Evolutionary conservation across 768 basidiomycete species (phyloP).

Genomic region (Gelatoporia subvermispora): DNA sequence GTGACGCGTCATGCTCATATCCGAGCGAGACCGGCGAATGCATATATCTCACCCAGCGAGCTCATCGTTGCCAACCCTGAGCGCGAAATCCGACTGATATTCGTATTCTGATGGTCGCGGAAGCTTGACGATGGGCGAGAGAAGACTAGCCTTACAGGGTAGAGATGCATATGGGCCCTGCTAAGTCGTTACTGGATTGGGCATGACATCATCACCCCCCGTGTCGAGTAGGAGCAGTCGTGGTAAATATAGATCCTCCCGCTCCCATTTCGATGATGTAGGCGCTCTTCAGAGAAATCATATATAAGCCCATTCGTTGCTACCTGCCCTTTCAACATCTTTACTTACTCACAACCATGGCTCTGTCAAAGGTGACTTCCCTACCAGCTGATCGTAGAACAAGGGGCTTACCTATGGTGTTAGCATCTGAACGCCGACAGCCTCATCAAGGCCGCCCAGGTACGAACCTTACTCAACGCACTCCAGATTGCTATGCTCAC

Average conservation of each 20-base stretch:
- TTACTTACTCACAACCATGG: slow-evolving; percentile 34
- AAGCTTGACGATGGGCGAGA: too few relatives aligned
- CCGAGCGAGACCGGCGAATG: too few relatives aligned
- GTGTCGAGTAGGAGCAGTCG: neutral
- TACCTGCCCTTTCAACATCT: neutral
- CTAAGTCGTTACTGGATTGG: too few relatives aligned
- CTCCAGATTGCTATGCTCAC: slow-evolving; percentile 1
- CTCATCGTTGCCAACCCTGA: too few relatives aligned
- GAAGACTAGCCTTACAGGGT: too few relatives aligned
- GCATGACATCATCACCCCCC: slow-evolving; percentile 5
- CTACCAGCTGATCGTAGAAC: neutral
- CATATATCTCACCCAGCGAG: too few relatives aligned
- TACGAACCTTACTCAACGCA: slow-evolving; percentile 19
- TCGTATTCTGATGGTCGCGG: too few relatives aligned
- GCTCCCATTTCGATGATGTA: neutral
- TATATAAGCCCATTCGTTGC: too few relatives aligned
- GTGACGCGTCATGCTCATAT: neutral
- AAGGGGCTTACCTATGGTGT: slow-evolving; percentile 1
- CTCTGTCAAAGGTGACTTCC: slow-evolving; percentile 50
- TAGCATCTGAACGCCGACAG: slow-evolving; percentile 67
- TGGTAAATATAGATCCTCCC: slow-evolving; percentile 4
- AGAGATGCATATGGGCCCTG: too few relatives aligned
- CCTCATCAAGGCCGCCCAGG: slow-evolving; percentile 56
- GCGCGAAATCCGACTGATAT: too few relatives aligned
- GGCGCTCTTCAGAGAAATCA: neutral